Percentiles rank a stretch among this genome's conserved stretches.
Conservation (phyloP, 179 eudicot species). For the Silene coronaria region DNA sequence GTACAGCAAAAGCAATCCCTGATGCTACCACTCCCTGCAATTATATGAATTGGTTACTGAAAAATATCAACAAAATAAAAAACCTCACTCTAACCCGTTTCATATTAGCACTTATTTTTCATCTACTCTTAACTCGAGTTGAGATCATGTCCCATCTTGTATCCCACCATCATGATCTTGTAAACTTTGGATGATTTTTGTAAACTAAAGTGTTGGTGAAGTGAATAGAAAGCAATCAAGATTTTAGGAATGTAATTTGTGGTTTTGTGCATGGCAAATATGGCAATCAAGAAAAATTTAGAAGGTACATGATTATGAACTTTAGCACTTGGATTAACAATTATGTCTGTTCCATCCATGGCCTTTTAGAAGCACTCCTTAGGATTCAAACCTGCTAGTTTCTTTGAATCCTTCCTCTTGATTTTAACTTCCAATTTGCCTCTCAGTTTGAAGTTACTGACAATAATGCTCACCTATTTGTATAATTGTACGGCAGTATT, state of each 20-base stretch:
- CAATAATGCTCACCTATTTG: not conserved
- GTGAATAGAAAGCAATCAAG: not conserved
- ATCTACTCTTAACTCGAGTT: slow-evolving; percentile 1
- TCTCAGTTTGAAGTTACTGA: not conserved
- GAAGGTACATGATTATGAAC: slow-evolving; percentile 4
- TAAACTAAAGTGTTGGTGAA: not conserved
- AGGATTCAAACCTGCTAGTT: not conserved
- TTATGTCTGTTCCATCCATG: not conserved
- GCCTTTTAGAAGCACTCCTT: not conserved
- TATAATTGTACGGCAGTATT: slow-evolving; percentile 11
- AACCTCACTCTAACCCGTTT: slow-evolving; percentile 3
- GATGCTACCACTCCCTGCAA: slow-evolving; percentile 97
- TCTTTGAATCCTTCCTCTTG: not conserved
- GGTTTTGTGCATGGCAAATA: not conserved
- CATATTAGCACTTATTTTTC: slow-evolving; percentile 12
- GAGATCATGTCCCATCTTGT: too few relatives aligned
- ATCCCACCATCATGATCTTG: too few relatives aligned
- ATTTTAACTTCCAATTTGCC: slow-evolving; percentile 1
- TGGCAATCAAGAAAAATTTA: not conserved
- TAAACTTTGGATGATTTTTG: too few relatives aligned
- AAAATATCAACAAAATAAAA: slow-evolving; percentile 1
- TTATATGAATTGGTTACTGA: slow-evolving; percentile 9
- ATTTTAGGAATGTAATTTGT: not conserved
- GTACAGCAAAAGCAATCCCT: slow-evolving; percentile 94
- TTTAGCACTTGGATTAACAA: not conserved